Conservation (phyloP, 2,329 filamentous ascomycete species). For the Aspergillus sp. region DNA sequence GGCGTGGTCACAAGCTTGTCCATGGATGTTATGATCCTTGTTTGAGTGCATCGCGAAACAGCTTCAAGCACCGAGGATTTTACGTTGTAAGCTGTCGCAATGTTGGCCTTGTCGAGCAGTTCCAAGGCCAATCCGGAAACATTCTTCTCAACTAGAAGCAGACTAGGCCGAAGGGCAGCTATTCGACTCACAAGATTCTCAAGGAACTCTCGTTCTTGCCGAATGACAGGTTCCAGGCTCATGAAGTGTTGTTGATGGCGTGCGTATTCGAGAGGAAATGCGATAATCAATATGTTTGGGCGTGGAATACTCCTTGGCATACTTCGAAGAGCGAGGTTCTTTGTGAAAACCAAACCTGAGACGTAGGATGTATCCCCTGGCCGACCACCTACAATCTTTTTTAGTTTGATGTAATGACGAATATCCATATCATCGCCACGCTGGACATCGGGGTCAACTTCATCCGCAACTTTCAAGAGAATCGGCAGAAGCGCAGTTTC, state of each 20-base stretch:
- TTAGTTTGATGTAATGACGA: constrained; percentile 93
- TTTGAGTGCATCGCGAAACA: constrained; percentile 86
- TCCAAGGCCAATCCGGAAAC: constrained; percentile 88
- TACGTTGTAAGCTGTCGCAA: constrained; percentile 93
- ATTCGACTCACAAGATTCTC: constrained; percentile 90
- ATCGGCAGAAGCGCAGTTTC: constrained; percentile 88
- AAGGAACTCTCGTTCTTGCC: constrained; percentile 91
- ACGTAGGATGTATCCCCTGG: constrained; percentile 94
- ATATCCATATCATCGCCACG: constrained; percentile 95
- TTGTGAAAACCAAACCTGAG: constrained; percentile 93
- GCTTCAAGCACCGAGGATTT: constrained; percentile 94
- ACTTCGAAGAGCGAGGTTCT: constrained; percentile 92
- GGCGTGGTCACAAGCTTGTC: constrained; percentile 80
- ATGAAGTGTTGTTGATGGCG: constrained; percentile 93
- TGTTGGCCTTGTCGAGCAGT: constrained; percentile 80
- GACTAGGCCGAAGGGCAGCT: constrained; percentile 73
- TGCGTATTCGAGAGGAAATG: constrained; percentile 93
- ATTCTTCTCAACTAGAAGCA: constrained; percentile 87
- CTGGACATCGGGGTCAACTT: constrained; percentile 88
- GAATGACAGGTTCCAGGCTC: constrained; percentile 94
- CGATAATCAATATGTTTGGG: constrained; percentile 85
- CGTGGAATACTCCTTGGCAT: constrained; percentile 84
- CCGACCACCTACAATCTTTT: constrained; percentile 87
- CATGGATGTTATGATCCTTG: constrained; percentile 87
- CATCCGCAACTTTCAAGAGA: constrained; percentile 82